These are phyloP conservation scores for Nigrospora oryzae DNA, from an alignment of 2,329 filamentous ascomycete species.

Conservation along the genomic window DNA sequence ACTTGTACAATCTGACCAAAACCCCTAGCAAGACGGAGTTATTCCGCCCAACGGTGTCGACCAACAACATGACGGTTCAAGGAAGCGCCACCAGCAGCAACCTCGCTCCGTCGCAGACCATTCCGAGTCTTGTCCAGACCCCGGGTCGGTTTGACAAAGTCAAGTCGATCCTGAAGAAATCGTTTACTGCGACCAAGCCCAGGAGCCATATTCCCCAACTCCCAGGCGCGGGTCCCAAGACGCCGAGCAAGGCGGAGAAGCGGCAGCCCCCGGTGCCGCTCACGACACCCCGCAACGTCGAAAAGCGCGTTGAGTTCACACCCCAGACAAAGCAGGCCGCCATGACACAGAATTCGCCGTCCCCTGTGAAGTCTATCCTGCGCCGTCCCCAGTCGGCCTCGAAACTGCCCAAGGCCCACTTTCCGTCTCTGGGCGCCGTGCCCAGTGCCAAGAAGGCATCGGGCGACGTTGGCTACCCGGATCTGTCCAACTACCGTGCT, in stretches of 20 bases:
- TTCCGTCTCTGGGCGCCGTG: slow-evolving; percentile 22
- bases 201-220: slow-evolving; percentile 41
- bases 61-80: slow-evolving; percentile 3
- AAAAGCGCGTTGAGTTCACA: slow-evolving; percentile 75
- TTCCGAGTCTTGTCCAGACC: slow-evolving; percentile 30
- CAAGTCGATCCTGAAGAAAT: slow-evolving; percentile 47
- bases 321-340: slow-evolving; percentile 52
- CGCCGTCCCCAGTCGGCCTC: slow-evolving; percentile 30
- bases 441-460: slow-evolving; percentile 15
- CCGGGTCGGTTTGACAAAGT: slow-evolving; percentile 45
- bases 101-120: slow-evolving; percentile 19
- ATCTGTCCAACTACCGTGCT: slow-evolving; percentile 31
- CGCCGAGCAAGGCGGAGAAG: slow-evolving; percentile 42
- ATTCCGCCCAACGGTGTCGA: too few species aligned
- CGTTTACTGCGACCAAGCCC: slow-evolving; percentile 27
- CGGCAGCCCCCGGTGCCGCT: slow-evolving; percentile 42
- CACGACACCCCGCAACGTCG: slow-evolving; percentile 57
- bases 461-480: slow-evolving; percentile 40
- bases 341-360: slow-evolving; percentile 42
- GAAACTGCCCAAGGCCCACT: slow-evolving; percentile 24
- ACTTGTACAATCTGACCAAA: not conserved
- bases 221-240: slow-evolving; percentile 29
- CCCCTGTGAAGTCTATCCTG: slow-evolving; percentile 42
- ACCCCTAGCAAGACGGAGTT: not conserved
- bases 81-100: slow-evolving; percentile 27